Base-by-base conservation (phyloP, 495 filamentous ascomycete genomes). In the Talaromyces nanjingensis region DNA sequence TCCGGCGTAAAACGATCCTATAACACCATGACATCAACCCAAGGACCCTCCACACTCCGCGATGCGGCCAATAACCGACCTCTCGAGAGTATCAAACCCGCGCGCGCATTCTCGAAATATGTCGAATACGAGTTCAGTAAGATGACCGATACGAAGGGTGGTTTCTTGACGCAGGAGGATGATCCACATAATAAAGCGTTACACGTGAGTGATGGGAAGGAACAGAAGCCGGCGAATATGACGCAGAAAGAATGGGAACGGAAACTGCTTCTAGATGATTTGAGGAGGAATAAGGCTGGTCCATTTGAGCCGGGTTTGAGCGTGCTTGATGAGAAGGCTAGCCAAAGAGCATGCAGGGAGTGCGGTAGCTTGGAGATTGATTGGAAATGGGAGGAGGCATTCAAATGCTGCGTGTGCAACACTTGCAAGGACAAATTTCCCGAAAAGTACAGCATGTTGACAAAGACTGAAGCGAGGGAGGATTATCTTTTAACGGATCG, bases 131-230 rank as follows among this genome's bases (percentile, higher is more conserved):
- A 98, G 77, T 92, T 98, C 67, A 91, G 88, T 66, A 92, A 92
- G 77, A 98, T 98, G 91, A 93, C 88, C 14, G 94, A 98, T 72
- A 97, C 94, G 6, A 97, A 97, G 69, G 94, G 94, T 49, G 94
- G 94, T 0, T 98, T 98, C 73, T 73, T 98, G 65, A 89, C 87
- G 25, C 80, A 82, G 0, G 89, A 92, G 65, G 94, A 98, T 70
- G 94, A 98, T 72, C 94, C 94, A 1, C 86, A 86, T 72, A 96
- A 96, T 69, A 89, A 87, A 63, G 88, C 86, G 5, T 77, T 96
- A 65, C 84, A 91, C 59, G 76, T 80, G 0, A 76, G 74, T 1
- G 75, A 83, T 63, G 71, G 70, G 6, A 77, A 71, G 3, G 85
- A 86, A 22, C 84, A 90, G 70, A 94, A 91, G 69, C 92, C 92